Conservation (phyloP, 768 basidiomycete species). For the Suillus bovinus region DNA sequence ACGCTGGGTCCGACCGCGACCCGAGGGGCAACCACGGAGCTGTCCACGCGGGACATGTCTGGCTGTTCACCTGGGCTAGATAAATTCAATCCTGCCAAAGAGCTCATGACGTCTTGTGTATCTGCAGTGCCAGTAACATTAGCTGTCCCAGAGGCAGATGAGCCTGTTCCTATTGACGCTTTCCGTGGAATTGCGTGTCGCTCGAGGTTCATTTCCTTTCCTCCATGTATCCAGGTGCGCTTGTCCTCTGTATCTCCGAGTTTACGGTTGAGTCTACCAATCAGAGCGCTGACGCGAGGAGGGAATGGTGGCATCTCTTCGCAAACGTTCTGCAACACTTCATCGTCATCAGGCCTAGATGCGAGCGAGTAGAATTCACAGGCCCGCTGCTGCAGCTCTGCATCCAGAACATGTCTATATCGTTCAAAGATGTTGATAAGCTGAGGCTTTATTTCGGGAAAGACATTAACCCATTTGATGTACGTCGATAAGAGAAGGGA, state of each 20-base stretch:
- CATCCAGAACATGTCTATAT: constrained; percentile 95
- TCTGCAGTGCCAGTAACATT: constrained; percentile 36
- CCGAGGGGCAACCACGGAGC: constrained; percentile 47
- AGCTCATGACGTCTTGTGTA: constrained; percentile 61
- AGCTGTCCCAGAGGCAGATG: constrained; percentile 38
- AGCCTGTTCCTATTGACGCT: constrained; percentile 34
- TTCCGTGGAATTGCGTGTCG: constrained; percentile 62
- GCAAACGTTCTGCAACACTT: constrained; percentile 89
- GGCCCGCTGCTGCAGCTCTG: constrained; percentile 96
- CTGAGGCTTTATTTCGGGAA: constrained; percentile 96
- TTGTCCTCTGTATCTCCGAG: constrained; percentile 94
- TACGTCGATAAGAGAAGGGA: constrained; percentile 95
- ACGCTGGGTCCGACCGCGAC: constrained; percentile 69
- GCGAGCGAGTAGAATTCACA: constrained; percentile 96
- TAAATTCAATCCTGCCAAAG: constrained; percentile 83
- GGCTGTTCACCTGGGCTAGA: constrained; percentile 33
- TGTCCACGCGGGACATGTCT: constrained; percentile 16
- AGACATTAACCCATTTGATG: constrained; percentile 99
- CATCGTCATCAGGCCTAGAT: constrained; percentile 83
- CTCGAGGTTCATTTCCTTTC: constrained; percentile 89
- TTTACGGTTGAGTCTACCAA: constrained; percentile 86
- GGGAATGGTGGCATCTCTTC: constrained; percentile 99
- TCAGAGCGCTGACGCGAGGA: constrained; percentile 86
- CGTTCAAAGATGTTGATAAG: constrained; percentile 94
- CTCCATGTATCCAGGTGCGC: constrained; percentile 92